A percentile compares a stretch with the other conserved stretches of the same genome.
These are phyloP conservation scores for Coniochaeta sp. DNA, from an alignment of 2,329 filamentous ascomycete genomes.

Conservation along the genomic window DNA sequence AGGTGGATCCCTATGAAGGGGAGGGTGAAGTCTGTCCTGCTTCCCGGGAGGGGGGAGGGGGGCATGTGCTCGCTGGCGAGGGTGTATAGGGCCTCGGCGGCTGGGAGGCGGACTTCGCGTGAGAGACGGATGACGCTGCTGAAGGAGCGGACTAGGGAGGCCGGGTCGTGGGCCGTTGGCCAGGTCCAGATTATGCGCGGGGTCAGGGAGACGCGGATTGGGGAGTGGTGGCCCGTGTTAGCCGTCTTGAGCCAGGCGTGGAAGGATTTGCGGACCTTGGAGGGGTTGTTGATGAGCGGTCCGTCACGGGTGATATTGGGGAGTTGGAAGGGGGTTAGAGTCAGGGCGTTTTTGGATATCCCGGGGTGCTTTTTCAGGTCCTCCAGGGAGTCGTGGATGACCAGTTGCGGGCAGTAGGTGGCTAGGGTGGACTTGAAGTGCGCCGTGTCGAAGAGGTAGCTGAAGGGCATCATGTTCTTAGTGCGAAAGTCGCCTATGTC, in stretches of 20 bases:
- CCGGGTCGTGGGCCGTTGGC: background rate
- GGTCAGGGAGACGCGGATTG: background rate
- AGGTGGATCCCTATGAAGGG: background rate
- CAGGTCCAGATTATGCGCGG: background rate
- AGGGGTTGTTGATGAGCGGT: background rate
- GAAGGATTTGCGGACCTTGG: background rate
- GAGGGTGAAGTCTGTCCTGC: background rate
- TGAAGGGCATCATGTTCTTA: background rate
- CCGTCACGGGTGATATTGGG: background rate
- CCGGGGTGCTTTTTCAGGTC: background rate
- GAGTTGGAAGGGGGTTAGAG: background rate
- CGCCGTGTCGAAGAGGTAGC: background rate
- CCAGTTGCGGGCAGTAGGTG: background rate
- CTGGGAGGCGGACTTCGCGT: background rate
- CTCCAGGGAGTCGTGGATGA: background rate
- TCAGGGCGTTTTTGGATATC: background rate
- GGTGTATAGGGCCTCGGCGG: background rate
- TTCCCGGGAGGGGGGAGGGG: background rate
- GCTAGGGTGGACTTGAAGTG: background rate
- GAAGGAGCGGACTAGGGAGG: background rate
- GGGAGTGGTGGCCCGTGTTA: background rate
- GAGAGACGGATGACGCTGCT: background rate
- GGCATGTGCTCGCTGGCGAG: background rate
- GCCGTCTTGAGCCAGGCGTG: background rate
- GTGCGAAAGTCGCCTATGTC: background rate